phyloP scores from a whole-genome alignment of 805 yeast genomes.

The Lachancea quebecensis region DNA sequence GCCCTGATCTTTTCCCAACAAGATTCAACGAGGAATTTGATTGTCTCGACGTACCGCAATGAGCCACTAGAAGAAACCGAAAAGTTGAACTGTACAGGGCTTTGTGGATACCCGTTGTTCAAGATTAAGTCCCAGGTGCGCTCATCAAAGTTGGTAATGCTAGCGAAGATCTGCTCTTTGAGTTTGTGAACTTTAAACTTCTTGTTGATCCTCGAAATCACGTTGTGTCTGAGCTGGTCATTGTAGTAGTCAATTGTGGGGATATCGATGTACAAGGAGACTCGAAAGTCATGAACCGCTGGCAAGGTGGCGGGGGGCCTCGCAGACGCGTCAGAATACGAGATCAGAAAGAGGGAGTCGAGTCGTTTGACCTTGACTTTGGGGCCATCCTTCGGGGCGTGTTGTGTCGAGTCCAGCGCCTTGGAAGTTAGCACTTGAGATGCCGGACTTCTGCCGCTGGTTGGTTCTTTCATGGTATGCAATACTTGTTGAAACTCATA shows the following conservation, averaged over 20 bases:
- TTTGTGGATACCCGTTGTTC: not conserved
- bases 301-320: constrained; percentile 2
- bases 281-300: constrained; percentile 14
- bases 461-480: constrained; percentile 7
- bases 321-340: constrained; percentile 23
- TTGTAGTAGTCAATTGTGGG: constrained; percentile 32
- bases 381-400: constrained; percentile 2
- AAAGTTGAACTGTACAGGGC: constrained; percentile 9
- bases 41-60: constrained; percentile 30
- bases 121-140: constrained; percentile 18
- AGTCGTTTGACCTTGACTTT: constrained; percentile 25
- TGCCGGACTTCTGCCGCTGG: constrained; percentile 5
- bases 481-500: constrained; percentile 2
- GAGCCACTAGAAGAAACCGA: constrained; percentile 27
- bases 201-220: constrained; percentile 24
- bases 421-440: constrained; percentile 4
- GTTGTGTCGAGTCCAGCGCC: constrained; percentile 1
- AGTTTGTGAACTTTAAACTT: constrained; percentile 26
- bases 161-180: constrained; percentile 20
- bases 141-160: constrained; percentile 22
- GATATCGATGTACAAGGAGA: constrained; percentile 27
- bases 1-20: constrained; percentile 14
- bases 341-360: constrained; percentile 25
- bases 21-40: constrained; percentile 26
- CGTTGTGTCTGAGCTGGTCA: constrained; percentile 25